Evolutionary conservation across 2,329 filamentous ascomycete species (phyloP).

Genomic region (Pestalotiopsis sp.): DNA sequence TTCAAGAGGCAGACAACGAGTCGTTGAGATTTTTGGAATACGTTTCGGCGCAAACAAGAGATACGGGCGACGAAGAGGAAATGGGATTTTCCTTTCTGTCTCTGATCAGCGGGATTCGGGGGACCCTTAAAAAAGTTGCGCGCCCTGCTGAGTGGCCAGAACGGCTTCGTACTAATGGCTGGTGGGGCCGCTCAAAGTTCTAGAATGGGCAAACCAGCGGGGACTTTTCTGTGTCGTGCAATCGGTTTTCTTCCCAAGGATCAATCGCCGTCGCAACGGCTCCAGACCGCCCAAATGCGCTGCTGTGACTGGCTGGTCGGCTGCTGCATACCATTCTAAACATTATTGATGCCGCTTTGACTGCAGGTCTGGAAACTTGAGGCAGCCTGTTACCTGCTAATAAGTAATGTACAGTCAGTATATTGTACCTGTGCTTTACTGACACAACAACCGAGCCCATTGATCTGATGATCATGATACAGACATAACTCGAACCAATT

Average conservation of each 20-base stretch:
- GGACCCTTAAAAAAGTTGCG: conserved; percentile 6
- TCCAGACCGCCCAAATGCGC: neutral
- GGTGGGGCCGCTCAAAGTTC: neutral
- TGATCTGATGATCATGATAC: neutral
- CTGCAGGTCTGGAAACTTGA: neutral
- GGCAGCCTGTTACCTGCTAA: neutral
- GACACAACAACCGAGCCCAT: neutral
- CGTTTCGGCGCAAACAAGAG: neutral
- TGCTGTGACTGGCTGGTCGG: conserved; percentile 9
- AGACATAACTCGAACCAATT: neutral
- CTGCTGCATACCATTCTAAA: neutral
- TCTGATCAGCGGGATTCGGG: conserved; percentile 2
- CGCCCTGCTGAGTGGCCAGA: neutral
- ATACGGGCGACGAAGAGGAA: neutral
- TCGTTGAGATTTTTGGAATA: neutral
- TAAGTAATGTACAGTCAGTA: too few relatives aligned
- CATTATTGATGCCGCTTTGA: neutral
- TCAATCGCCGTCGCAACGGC: neutral
- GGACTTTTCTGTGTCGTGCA: neutral
- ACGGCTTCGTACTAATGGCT: neutral
- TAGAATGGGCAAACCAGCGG: neutral
- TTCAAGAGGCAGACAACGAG: neutral
- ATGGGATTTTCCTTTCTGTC: neutral
- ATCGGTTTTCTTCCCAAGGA: neutral
- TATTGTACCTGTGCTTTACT: neutral